These are phyloP conservation scores for Mychonastes homosphaera DNA, from an alignment of 139 green algal species.

Conservation along the genomic window DNA sequence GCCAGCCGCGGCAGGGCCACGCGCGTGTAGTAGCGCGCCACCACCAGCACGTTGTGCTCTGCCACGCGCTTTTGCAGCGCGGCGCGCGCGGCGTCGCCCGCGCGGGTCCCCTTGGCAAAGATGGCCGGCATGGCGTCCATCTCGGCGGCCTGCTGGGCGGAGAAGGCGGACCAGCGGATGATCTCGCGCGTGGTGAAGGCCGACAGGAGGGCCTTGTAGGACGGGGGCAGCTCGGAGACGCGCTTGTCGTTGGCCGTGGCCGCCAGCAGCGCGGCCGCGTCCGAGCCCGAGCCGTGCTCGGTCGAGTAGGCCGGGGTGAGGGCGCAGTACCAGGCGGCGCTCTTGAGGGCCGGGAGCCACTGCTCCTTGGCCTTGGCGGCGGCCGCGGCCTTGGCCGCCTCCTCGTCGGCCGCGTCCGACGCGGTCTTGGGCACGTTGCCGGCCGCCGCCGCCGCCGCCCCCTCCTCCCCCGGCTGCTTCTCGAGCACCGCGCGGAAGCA, in stretches of 20 bases:
- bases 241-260: constrained; percentile 28
- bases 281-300: constrained; percentile 41
- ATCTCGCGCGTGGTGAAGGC: constrained; percentile 68
- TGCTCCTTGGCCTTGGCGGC: too few relatives aligned
- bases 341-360: constrained; percentile 77
- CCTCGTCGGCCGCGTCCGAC: too few relatives aligned
- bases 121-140: constrained; percentile 49
- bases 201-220: constrained; percentile 73
- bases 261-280: constrained; percentile 77
- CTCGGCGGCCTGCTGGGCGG: constrained; percentile 50
- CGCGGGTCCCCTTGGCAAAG: constrained; percentile 12
- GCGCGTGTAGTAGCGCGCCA: constrained; percentile 66
- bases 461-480: constrained; percentile 35
- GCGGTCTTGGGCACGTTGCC: too few relatives aligned
- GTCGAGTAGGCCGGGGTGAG: constrained; percentile 67
- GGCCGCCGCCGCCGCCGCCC: constrained; percentile 33
- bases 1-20: constrained; percentile 66
- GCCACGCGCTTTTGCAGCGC: constrained; percentile 65
- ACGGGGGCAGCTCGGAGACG: constrained; percentile 74
- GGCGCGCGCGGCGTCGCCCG: constrained; percentile 26
- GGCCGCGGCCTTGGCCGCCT: too few relatives aligned
- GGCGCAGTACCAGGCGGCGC: constrained; percentile 76
- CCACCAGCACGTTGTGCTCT: constrained; percentile 93
- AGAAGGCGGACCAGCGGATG: constrained; percentile 68
- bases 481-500: constrained; percentile 58